Evolutionary conservation across 331 rosid species (phyloP), one percentile per base, ranked within the genome.

Genomic region (Cucumis variabilis): DNA sequence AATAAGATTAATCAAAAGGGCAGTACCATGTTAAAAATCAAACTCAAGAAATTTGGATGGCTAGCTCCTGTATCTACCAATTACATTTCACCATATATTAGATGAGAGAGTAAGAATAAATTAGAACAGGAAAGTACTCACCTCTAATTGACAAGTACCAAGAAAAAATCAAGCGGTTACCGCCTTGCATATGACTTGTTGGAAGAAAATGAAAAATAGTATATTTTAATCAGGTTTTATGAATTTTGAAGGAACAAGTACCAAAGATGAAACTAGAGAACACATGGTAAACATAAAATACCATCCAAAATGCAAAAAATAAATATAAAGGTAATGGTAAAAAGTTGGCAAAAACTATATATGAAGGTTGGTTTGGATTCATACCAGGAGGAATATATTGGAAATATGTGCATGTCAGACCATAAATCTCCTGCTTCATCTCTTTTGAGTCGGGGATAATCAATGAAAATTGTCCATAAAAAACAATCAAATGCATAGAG

Each of bases 111-210:
- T 37, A 20, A 24, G 50, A 77, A 82, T 48, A 58, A 9, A 88
- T 79, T 41, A 68, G 84, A 50, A 66, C 48, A 71, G 79, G 83
- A 84, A 71, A 75, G 62, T 86, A 88, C 94, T 90, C 90, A 96
- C 98, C 87, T 95, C 98, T 86, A 93, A 91, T 46, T 77, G 92
- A 88, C 98, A 94, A 1, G 96, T 97, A 81, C 95, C 93, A 30
- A 97, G 91, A 16, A 95, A 97, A 91, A 94, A 93, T 33, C 98
- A 98, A n/a, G 93, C 91, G 62, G 94, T 93, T 25, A 97, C 94
- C 33, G 98, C 98, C 89, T 93, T 97, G 89, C 97, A 92, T 79
- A 97, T 91, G 27, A 85, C 91, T 98, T 96, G 95, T 80, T 14
- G 6, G 41, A 84, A 44, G 60, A 25, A 67, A 63, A 83, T 58